Conservation (phyloP, 495 filamentous ascomycete genomes). For the Tuber borchii region DNA sequence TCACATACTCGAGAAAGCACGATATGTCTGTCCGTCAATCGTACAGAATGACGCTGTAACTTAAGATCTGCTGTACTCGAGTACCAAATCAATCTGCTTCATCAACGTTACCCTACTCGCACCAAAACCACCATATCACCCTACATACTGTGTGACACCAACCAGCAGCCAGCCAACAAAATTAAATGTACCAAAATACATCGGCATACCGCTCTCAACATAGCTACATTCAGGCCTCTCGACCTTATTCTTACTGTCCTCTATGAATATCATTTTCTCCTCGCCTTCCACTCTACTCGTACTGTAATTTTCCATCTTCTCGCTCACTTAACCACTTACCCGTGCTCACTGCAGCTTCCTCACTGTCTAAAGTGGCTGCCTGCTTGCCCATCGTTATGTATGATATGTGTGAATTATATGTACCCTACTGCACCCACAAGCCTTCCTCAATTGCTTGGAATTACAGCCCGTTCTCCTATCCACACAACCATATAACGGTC, state of each 20-base stretch:
- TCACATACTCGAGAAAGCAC: neutral
- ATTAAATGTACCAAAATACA: neutral
- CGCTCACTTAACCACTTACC: neutral
- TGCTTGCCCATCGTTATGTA: neutral
- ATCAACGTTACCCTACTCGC: neutral
- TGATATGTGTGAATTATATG: neutral
- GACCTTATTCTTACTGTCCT: neutral
- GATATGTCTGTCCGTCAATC: neutral
- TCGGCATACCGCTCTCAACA: neutral
- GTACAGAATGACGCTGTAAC: neutral
- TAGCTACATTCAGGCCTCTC: neutral
- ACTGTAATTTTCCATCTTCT: neutral
- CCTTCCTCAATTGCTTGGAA: neutral
- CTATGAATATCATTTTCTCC: neutral
- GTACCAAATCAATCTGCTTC: neutral
- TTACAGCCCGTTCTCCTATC: neutral
- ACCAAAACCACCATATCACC: neutral
- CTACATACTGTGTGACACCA: neutral
- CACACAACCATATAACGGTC: conserved; percentile 14
- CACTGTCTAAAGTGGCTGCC: neutral
- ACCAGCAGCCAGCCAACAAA: conserved; percentile 1
- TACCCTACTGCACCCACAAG: neutral
- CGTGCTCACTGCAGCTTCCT: neutral
- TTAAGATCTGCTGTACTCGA: neutral
- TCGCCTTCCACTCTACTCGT: neutral